phyloP scores from a whole-genome alignment of 2,329 filamentous ascomycete genomes.

The Fusarium globosum region DNA sequence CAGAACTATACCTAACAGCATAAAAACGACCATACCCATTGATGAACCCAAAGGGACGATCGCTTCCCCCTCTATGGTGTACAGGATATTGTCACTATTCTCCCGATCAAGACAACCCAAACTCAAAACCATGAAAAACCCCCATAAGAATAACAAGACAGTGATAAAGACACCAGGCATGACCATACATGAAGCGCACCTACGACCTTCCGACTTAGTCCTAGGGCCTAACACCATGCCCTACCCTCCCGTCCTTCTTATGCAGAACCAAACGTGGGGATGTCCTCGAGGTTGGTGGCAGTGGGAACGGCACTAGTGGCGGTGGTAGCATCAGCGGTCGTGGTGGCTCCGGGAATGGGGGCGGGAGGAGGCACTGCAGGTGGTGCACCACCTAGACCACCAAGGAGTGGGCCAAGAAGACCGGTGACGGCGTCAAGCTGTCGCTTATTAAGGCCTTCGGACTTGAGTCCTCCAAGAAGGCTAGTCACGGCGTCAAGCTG shows the following conservation, averaged over 20 bases:
- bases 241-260: not conserved
- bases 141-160: too few relatives aligned
- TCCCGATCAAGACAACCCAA: not conserved
- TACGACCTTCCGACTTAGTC: not conserved
- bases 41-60: not conserved
- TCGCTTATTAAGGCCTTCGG: not conserved
- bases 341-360: not conserved
- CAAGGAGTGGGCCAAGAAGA: not conserved
- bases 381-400: not conserved
- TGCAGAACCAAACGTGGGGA: not conserved
- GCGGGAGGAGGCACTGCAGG: not conserved
- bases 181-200: not conserved
- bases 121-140: rapidly evolving
- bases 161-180: not conserved
- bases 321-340: not conserved
- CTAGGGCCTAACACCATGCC: not conserved
- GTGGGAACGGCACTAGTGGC: not conserved
- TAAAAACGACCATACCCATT: not conserved
- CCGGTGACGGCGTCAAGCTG: not conserved
- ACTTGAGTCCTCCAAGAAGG: not conserved
- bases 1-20: not conserved
- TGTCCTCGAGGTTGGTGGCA: not conserved
- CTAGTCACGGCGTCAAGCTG: not conserved
- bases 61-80: not conserved
- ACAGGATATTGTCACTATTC: not conserved